phyloP scores from a whole-genome alignment of 2,329 filamentous ascomycete species.

The Claviceps capensis region DNA sequence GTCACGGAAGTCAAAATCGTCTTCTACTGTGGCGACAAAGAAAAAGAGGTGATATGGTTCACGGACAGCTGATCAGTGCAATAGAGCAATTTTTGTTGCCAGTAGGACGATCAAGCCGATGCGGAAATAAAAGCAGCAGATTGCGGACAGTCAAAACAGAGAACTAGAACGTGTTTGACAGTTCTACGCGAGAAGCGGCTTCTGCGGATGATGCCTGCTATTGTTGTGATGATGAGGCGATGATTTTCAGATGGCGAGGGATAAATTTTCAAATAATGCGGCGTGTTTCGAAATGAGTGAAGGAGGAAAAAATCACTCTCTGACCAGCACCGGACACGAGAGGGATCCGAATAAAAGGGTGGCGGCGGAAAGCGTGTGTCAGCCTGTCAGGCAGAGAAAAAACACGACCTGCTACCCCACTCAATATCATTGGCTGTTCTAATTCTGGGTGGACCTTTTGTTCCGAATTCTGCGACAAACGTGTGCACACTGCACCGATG shows the following conservation, averaged over 20 bases:
- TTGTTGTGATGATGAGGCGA: neutral
- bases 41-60: conserved; percentile 8
- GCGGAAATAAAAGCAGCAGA: neutral
- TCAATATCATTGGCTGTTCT: neutral
- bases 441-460: neutral
- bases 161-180: neutral
- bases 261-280: conserved; percentile 1
- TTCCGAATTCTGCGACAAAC: too few species aligned
- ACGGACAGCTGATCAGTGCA: conserved; percentile 5
- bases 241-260: neutral
- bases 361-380: neutral
- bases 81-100: neutral
- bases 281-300: neutral
- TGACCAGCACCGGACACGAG: neutral
- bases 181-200: neutral
- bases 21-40: conserved; percentile 11
- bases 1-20: conserved; percentile 6
- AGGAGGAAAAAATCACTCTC: neutral
- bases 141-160: neutral
- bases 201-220: neutral
- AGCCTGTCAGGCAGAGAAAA: conserved; percentile 1
- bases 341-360: conserved; percentile 2
- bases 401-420: conserved; percentile 3
- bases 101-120: conserved; percentile 1
- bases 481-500: too few species aligned